Conservation (phyloP, 1,284 basidiomycete genomes). For the Cutaneotrichosporon dermatis region DNA sequence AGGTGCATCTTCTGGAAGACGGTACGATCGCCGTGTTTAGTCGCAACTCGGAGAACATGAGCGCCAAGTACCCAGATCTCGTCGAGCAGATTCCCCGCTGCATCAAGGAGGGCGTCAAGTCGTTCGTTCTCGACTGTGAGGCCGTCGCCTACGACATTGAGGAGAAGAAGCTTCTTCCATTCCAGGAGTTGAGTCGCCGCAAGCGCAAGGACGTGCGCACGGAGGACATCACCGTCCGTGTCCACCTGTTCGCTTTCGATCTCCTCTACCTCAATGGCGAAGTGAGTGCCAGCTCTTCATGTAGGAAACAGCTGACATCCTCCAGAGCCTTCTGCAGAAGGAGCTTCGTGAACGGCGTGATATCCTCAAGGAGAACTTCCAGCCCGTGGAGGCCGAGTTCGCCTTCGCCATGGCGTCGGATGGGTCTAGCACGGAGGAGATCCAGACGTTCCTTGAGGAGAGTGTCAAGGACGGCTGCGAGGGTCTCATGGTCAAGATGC, state of each 20-base stretch:
- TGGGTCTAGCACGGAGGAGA: conserved; percentile 84
- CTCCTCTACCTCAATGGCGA: conserved; percentile 57
- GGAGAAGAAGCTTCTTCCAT: conserved; percentile 66
- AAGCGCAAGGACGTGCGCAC: conserved; percentile 78
- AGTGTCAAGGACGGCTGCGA: conserved; percentile 98
- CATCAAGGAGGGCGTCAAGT: conserved; percentile 68
- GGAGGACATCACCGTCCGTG: conserved; percentile 56
- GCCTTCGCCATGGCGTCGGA: conserved; percentile 89
- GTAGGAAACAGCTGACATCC: background rate
- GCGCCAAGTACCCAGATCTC: conserved; percentile 96
- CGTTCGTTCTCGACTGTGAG: conserved; percentile 80
- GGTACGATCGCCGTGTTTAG: conserved; percentile 85
- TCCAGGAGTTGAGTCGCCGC: conserved; percentile 79
- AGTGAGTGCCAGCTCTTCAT: conserved; percentile 26
- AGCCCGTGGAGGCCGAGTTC: conserved; percentile 81
- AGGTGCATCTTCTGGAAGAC: conserved; percentile 77
- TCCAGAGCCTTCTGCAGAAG: conserved; percentile 44
- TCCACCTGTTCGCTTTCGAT: conserved; percentile 58
- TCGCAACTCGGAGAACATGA: conserved; percentile 98
- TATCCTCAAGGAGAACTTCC: conserved; percentile 74
- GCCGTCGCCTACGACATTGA: conserved; percentile 69
- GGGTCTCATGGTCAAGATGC: conserved; percentile 99
- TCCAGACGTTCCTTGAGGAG: conserved; percentile 89
- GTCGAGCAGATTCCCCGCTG: conserved; percentile 88
- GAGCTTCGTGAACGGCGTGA: conserved; percentile 61